Conservation (phyloP, 164 flowering plant species). For the Magnolia kwangsiensis region DNA sequence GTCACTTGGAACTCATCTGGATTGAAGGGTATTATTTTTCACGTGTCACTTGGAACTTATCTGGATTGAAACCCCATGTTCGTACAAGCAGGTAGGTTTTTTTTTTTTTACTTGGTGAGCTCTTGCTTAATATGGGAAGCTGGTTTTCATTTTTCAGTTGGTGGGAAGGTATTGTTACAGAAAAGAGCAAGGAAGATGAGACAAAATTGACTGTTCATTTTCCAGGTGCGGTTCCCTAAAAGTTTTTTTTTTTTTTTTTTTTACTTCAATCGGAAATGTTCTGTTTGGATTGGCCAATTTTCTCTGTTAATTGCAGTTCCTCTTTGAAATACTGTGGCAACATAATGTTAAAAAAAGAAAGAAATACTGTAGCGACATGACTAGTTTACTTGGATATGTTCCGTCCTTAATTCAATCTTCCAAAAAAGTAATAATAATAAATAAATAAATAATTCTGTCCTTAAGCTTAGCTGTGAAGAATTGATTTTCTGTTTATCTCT, state of each 20-base stretch:
- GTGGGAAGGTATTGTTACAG: conserved; percentile 85
- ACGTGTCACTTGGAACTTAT: not conserved
- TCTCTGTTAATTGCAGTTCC: not conserved
- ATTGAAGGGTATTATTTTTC: no score
- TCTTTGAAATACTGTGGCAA: not conserved
- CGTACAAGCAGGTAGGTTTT: not conserved
- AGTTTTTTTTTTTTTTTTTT: not conserved
- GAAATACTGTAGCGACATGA: no score
- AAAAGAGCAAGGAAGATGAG: conserved; percentile 63
- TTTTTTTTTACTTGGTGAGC: not conserved
- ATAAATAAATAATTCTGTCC: not conserved
- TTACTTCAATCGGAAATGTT: not conserved
- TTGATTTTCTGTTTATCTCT: not conserved
- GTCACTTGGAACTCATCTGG: not conserved
- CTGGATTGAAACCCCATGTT: not conserved
- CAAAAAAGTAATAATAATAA: not conserved
- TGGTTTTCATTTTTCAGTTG: conserved; percentile 50
- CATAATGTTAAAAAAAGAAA: not conserved
- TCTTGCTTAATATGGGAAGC: not conserved
- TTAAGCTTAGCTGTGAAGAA: not conserved
- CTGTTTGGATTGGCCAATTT: not conserved
- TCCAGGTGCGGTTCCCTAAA: conserved; percentile 45
- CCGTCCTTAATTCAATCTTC: not conserved
- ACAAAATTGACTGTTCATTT: conserved; percentile 59
- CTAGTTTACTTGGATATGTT: no score